Evolutionary conservation across 2,329 filamentous ascomycete genomes (phyloP), one percentile per base, ranked within the genome.

Genomic region (Epichloe sibirici): DNA sequence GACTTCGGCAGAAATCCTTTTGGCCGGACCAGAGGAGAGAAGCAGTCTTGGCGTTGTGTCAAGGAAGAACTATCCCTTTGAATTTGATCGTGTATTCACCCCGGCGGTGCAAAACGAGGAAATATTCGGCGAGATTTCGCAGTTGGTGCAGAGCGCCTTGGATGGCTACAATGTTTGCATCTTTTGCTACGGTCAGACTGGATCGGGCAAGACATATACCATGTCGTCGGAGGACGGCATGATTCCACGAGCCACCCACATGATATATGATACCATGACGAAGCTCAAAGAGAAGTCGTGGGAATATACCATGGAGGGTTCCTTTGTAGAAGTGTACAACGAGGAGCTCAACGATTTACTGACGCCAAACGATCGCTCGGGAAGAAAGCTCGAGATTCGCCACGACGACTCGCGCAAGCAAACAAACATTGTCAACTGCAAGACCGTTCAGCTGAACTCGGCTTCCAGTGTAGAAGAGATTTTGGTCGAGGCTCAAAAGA

Each of bases 91-190:
- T 7, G 90, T 97, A 0, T 98, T 98, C 63, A 78, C 83, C 0
- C 90, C 90, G 0, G 69, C 73, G 0, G 82, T 85, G 1, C 79
- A 85, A 59, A 98, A 98, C 64, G 76, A 81, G 17, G 86, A 95
- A 58, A 84, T 98, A 1, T 98, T 98, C 65, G 88, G 88, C 52
- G 93, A 98, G 65, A 97, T 97, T 64, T 94, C 89, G 53, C 93
- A 98, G 65, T 79, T 98, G 37, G 90, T 98, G 1, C 93, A 98
- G 69, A 95, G 88, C 60, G 93, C 94, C 0, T 76, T 98, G 40
- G 93, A 98, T 63, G 93, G 93, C 1, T 98, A 95, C 73, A 98
- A 97, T 60, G 93, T 98, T 49, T 97, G 91, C 69, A 97, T 98
- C 57, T 95, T 98, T 71, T 96, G 90, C 65, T 98, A 98, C 64